phyloP scores from a whole-genome alignment of 768 basidiomycete species.

The Leccinum rimulosum region DNA sequence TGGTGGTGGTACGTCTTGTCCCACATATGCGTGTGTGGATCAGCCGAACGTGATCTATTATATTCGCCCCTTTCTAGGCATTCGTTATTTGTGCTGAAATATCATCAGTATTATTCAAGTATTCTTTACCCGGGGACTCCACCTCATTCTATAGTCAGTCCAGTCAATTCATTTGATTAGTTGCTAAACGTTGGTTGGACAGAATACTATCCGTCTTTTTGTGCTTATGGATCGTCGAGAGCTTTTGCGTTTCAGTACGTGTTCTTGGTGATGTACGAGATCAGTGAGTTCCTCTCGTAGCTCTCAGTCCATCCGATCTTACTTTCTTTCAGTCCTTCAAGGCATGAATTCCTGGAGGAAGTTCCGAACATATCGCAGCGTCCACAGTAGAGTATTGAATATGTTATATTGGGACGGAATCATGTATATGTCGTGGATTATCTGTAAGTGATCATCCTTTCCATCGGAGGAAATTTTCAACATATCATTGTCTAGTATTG shows the following conservation, averaged over 20 bases:
- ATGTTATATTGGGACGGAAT: conserved; percentile 29
- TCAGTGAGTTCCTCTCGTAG: conserved; percentile 10
- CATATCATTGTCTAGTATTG: conserved; percentile 6
- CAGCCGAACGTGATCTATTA: neutral
- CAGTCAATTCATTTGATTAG: neutral
- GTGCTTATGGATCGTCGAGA: conserved; percentile 20
- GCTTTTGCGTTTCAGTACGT: conserved; percentile 10
- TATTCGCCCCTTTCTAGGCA: conserved; percentile 3
- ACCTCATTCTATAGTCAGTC: conserved; percentile 20
- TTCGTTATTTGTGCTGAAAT: conserved; percentile 11
- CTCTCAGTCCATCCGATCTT: neutral
- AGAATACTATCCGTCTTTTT: conserved; percentile 23
- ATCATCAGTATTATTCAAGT: neutral
- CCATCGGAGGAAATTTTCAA: neutral
- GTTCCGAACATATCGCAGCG: conserved; percentile 20
- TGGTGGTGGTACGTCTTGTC: conserved; percentile 14
- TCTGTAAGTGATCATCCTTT: conserved; percentile 9
- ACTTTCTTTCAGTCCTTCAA: conserved; percentile 21
- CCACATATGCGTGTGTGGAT: too few species aligned
- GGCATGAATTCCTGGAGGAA: conserved; percentile 24
- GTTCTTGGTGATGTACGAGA: conserved; percentile 22
- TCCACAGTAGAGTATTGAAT: conserved; percentile 15
- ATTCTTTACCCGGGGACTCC: conserved; percentile 17
- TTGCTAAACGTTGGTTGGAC: neutral
- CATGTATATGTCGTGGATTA: conserved; percentile 26